phyloP scores from a whole-genome alignment of 768 basidiomycete genomes.

The Lyophyllum shimeji region DNA sequence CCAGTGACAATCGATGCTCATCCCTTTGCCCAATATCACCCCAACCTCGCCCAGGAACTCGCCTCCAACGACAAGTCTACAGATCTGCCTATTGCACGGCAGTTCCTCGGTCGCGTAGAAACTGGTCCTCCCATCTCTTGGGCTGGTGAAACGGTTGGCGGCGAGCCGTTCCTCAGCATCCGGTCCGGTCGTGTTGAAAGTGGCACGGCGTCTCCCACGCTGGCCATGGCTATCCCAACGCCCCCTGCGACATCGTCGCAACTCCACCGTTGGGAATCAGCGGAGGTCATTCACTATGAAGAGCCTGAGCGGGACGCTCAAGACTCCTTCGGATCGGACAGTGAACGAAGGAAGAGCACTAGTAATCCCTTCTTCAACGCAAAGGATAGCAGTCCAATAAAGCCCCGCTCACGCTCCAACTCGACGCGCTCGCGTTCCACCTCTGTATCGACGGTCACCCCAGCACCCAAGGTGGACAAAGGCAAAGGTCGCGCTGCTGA shows the following conservation, averaged over 20 bases:
- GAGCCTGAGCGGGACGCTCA: constrained; percentile 28
- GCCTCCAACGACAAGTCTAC: constrained; percentile 31
- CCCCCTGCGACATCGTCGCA: constrained; percentile 52
- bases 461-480: constrained; percentile 22
- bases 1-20: constrained; percentile 37
- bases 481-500: constrained; percentile 19
- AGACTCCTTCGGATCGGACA: constrained; percentile 21
- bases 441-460: constrained; percentile 24
- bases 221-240: constrained; percentile 58
- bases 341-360: constrained; percentile 35
- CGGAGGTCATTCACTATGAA: constrained; percentile 53
- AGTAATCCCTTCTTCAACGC: constrained; percentile 45
- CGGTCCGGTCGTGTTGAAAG: constrained; percentile 36
- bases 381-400: constrained; percentile 19
- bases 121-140: constrained; percentile 46
- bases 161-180: constrained; percentile 50
- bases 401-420: constrained; percentile 34
- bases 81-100: constrained; percentile 37
- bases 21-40: constrained; percentile 62
- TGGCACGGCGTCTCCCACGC: constrained; percentile 50
- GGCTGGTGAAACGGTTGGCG: constrained; percentile 52
- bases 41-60: constrained; percentile 52
- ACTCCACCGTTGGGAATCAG: constrained; percentile 67
- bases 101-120: constrained; percentile 44
- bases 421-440: constrained; percentile 37